phyloP scores from a whole-genome alignment of 2,329 filamentous ascomycete genomes.

The Xylaria sp. region DNA sequence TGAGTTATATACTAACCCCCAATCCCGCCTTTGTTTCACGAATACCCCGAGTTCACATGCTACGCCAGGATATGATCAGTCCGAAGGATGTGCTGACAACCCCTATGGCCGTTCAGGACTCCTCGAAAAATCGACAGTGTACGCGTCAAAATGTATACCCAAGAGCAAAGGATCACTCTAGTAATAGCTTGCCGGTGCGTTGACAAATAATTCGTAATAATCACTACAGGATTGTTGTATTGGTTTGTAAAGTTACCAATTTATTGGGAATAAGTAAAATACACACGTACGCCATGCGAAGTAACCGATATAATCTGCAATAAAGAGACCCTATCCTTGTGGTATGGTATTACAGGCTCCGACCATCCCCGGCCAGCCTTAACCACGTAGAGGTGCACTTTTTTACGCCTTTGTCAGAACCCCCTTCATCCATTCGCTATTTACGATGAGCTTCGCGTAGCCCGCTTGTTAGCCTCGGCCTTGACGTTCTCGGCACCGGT shows the following conservation, averaged over 20 bases:
- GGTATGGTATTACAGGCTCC: slow-evolving; percentile 28
- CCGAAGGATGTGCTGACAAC: too few relatives aligned
- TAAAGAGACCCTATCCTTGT: slow-evolving; percentile 31
- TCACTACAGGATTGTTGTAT: not conserved
- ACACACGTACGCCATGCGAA: slow-evolving; percentile 40
- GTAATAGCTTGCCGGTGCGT: not conserved
- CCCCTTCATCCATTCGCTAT: not conserved
- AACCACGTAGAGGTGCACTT: slow-evolving; percentile 17
- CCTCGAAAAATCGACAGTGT: too few relatives aligned
- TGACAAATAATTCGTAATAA: not conserved
- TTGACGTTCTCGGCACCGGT: slow-evolving; percentile 76
- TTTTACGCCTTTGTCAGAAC: slow-evolving; percentile 19
- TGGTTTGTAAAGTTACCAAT: slow-evolving; percentile 12
- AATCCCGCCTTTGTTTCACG: too few relatives aligned
- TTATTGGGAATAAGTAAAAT: slow-evolving; percentile 34
- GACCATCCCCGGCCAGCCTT: slow-evolving; percentile 24
- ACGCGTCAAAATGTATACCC: too few relatives aligned
- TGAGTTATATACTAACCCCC: too few relatives aligned
- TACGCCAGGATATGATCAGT: too few relatives aligned
- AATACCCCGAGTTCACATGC: too few relatives aligned
- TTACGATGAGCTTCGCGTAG: slow-evolving; percentile 62
- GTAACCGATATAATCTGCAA: slow-evolving; percentile 30
- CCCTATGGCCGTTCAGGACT: too few relatives aligned
- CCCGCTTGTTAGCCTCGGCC: slow-evolving; percentile 70
- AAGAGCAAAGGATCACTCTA: not conserved